Base-by-base conservation (phyloP, 768 basidiomycete species). In the Lyophyllum shimeji region DNA sequence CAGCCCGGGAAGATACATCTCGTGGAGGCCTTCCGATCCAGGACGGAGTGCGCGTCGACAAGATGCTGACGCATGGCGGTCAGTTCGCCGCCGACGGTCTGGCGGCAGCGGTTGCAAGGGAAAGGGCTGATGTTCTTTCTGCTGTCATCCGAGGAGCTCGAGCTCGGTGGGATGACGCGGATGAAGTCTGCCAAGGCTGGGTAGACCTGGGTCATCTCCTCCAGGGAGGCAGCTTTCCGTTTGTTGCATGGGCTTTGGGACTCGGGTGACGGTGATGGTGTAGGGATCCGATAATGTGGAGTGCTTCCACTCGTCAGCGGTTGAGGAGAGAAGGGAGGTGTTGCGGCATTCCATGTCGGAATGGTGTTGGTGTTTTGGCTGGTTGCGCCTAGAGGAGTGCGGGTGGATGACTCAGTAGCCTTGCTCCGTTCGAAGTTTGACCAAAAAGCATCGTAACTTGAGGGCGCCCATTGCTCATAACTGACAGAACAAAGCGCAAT, bases 361-460 rank as follows among this genome's bases (percentile, higher is more conserved):
- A 37, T 13, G 21, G 1, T 6, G 33, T 2, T 21, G n/a, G 34
- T 20, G 40, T 17, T n/a, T 40, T 24, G 37, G 7, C 12, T 34
- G 5, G 3, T 13, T 11, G 7, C 5, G 33, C 37, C 23, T 18
- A 4, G 20, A 43, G 24, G 21, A 20, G 39, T n/a, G 3, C 33
- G 24, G 18, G 39, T 7, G 5, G 1, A 9, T 29, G 42, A 43
- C n/a, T n/a, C n/a, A 24, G 24, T 13, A 5, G 23, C 23, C n/a
- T 42, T 51, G 50, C 17, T 29, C 20, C 50, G 50, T 27, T 34
- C 37, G 18, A 42, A 40, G 3, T 27, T 27, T 18, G 39, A 51
- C 50, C 50, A 51, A 27, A 51, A 51, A 8, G 39, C 21, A 17
- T 51, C 40, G 25, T 51, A 51, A n/a, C 17, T 20, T 42, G 37